Conservation (phyloP, 192 early-diverging fungal species). For the Coemansia asiatica region DNA sequence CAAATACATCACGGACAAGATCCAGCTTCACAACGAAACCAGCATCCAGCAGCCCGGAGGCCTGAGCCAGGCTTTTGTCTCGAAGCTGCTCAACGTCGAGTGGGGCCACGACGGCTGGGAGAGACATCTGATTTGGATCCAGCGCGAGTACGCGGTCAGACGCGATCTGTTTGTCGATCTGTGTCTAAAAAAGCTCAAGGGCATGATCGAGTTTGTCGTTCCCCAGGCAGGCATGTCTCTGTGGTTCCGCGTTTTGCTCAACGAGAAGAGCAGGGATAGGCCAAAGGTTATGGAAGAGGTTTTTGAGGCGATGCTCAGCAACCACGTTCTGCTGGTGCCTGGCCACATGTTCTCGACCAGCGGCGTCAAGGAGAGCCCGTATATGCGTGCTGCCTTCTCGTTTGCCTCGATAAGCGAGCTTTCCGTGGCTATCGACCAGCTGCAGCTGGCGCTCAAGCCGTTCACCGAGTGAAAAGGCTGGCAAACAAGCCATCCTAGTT, state of each 20-base stretch:
- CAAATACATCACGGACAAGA: constrained; percentile 70
- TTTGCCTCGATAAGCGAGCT: constrained; percentile 63
- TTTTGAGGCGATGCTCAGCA: constrained; percentile 61
- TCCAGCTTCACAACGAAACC: constrained; percentile 79
- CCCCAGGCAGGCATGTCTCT: constrained; percentile 88
- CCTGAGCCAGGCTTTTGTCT: constrained; percentile 75
- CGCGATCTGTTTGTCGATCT: constrained; percentile 67
- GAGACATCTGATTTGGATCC: constrained; percentile 66
- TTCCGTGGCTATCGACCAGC: constrained; percentile 61
- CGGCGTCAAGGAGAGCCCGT: constrained; percentile 53
- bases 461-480: constrained; percentile 30
- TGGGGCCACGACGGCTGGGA: constrained; percentile 84
- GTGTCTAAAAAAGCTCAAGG: constrained; percentile 64
- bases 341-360: constrained; percentile 61
- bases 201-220: constrained; percentile 59
- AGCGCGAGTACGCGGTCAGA: constrained; percentile 71
- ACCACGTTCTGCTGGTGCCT: constrained; percentile 73
- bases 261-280: constrained; percentile 38
- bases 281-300: constrained; percentile 60
- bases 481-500: too few relatives aligned
- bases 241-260: constrained; percentile 69
- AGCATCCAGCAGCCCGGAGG: constrained; percentile 83
- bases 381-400: constrained; percentile 70
- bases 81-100: constrained; percentile 64
- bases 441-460: constrained; percentile 59